A percentile compares a stretch with the other conserved stretches of the same genome.
Evolutionary conservation across 768 basidiomycete genomes (phyloP).

Genomic region (Phylloporus sp.): DNA sequence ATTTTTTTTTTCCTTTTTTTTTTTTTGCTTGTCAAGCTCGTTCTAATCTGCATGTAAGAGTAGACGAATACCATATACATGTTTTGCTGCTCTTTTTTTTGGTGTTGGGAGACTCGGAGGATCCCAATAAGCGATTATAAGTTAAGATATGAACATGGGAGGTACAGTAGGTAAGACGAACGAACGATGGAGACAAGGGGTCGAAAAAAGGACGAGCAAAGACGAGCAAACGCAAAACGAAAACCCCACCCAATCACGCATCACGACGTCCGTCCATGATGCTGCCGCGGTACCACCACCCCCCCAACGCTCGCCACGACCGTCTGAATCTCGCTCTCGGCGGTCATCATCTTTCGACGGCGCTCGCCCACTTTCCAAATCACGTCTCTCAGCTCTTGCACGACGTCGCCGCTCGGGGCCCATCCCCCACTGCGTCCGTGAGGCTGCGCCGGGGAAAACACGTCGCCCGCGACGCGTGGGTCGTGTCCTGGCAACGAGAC

Average conservation of each 20-base stretch:
- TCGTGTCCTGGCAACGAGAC: background rate
- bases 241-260: no score
- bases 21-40: background rate
- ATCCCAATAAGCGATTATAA: constrained; percentile 8
- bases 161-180: background rate
- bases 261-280: background rate
- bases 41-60: background rate
- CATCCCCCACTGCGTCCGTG: no score
- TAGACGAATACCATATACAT: background rate
- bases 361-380: constrained; percentile 82
- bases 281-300: background rate
- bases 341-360: constrained; percentile 53
- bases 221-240: background rate
- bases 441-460: background rate
- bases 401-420: constrained; percentile 76
- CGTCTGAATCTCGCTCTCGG: constrained; percentile 14
- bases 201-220: background rate
- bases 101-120: no score
- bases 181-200: background rate
- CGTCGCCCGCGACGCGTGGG: constrained; percentile 11
- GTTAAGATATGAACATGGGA: no score
- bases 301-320: background rate
- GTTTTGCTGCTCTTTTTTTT: background rate
- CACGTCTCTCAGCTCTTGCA: constrained; percentile 80
- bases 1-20: background rate